Conservation (phyloP, 148 eudicot species). For the Cornus suecica region DNA sequence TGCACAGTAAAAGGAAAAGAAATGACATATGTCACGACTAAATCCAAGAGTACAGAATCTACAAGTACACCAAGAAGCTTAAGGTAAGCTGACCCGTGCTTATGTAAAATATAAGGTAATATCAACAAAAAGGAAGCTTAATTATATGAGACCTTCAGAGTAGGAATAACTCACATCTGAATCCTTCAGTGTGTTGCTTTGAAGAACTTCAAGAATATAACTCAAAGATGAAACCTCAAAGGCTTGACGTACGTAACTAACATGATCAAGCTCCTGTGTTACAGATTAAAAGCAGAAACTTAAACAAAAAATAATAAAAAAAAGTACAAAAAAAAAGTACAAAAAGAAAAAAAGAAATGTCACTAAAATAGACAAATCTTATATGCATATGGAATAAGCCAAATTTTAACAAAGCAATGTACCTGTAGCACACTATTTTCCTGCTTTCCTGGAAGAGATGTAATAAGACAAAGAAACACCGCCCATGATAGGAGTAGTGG, state of each 20-base stretch:
- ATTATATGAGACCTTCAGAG: conserved; percentile 4
- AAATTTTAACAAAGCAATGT: conserved; percentile 13
- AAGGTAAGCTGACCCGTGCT: background rate
- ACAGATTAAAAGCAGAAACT: background rate
- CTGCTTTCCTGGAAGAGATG: conserved; percentile 71
- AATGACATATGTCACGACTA: background rate
- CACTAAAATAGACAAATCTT: background rate
- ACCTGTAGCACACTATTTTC: conserved; percentile 55
- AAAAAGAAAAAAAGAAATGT: conserved; percentile 24
- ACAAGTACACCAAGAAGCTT: background rate
- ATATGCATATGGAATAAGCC: conserved; percentile 3
- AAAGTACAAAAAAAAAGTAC: too few relatives aligned
- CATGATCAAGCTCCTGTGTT: conserved; percentile 83
- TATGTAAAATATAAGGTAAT: background rate
- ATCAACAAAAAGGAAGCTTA: conserved; percentile 3
- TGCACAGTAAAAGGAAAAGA: conserved; percentile 4
- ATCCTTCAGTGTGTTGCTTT: conserved; percentile 67
- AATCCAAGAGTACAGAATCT: background rate
- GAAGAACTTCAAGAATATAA: conserved; percentile 70
- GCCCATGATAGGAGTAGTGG: conserved; percentile 91
- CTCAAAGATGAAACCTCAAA: conserved; percentile 75
- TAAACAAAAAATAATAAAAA: background rate
- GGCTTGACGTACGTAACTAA: conserved; percentile 85
- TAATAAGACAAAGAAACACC: conserved; percentile 76
- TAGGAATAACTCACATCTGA: conserved; percentile 61